These are phyloP conservation scores for Hyphopichia burtonii DNA, from an alignment of 1,139 yeast genomes.

Conservation along the genomic window DNA sequence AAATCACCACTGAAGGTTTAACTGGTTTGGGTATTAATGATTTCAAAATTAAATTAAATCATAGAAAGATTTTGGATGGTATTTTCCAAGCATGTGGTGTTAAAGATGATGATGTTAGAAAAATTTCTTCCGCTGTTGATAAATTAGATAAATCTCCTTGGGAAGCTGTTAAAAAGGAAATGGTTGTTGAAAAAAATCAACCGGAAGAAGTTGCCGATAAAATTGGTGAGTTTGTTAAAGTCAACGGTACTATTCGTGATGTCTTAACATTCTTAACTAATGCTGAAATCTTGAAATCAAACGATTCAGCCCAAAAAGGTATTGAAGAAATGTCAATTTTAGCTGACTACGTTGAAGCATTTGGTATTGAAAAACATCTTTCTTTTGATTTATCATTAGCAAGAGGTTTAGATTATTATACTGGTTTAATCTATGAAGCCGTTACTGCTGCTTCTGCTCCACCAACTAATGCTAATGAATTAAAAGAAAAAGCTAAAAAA, in stretches of 20 bases:
- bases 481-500: conserved; percentile 53
- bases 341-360: conserved; percentile 78
- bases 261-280: conserved; percentile 55
- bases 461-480: conserved; percentile 70
- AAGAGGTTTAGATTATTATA: conserved; percentile 95
- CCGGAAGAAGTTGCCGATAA: conserved; percentile 87
- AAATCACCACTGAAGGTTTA: conserved; percentile 80
- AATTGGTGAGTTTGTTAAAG: conserved; percentile 88
- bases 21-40: conserved; percentile 79
- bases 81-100: conserved; percentile 95
- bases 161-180: conserved; percentile 90
- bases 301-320: conserved; percentile 77
- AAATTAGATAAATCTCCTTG: conserved; percentile 94
- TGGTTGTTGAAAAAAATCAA: conserved; percentile 87
- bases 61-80: conserved; percentile 93
- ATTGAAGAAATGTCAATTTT: conserved; percentile 73
- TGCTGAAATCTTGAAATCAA: conserved; percentile 58
- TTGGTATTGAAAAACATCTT: conserved; percentile 59
- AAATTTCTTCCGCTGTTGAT: conserved; percentile 92
- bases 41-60: conserved; percentile 88
- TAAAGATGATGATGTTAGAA: conserved; percentile 88
- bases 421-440: conserved; percentile 94
- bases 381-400: conserved; percentile 93
- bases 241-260: conserved; percentile 73
- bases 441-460: conserved; percentile 95